Base-by-base conservation (phyloP, 1,284 basidiomycete genomes). In the Gymnopus androsaceus region DNA sequence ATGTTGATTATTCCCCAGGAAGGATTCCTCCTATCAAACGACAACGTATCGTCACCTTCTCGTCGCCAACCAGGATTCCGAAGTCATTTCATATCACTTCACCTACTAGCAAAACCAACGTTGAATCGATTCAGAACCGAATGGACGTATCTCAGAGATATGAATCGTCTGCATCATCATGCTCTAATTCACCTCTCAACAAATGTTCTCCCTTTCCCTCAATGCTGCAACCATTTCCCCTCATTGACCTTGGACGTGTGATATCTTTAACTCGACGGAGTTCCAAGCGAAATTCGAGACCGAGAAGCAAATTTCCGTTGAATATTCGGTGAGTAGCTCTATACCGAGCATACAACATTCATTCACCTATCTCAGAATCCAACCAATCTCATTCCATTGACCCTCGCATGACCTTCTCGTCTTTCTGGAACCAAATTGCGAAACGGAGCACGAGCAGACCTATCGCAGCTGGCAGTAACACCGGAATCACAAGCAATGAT, bases 11-110 rank as follows among this genome's bases (percentile, higher is more conserved):
- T 28, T 46, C 44, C 19, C 44, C 44, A 9, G 28, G 8, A 31
- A 46, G 44, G 31, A 50, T 14, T 28, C 48, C 34, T 28, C 48
- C 48, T 17, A 15, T 9, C 6, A 50, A 50, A 38, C 48, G 48
- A 8, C 48, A 50, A 38, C 48, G 48, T 8, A 38, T 28, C 27
- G 33, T 27, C 14, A 38, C 27, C 15, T 30, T 36, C 23, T 27
- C 25, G 15, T 36, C 36, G 11, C 21, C 23, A 21, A 38, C 14
- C 25, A 15, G 7, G 25, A 28, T 15, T 19, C 14, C 36, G 4
- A 50, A 14, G 14, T 36, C 25, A 3, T 17, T 28, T 12, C n/a
- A n/a, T n/a, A n/a, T n/a, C n/a, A 7, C 36, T 27, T 23, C 15
- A 3, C 30, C 36, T 25, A 8, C 23, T 7, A 50, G 12, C 15